These are phyloP conservation scores for Hordeum marinum DNA, from an alignment of 176 grass and related monocot species.

Conservation along the genomic window DNA sequence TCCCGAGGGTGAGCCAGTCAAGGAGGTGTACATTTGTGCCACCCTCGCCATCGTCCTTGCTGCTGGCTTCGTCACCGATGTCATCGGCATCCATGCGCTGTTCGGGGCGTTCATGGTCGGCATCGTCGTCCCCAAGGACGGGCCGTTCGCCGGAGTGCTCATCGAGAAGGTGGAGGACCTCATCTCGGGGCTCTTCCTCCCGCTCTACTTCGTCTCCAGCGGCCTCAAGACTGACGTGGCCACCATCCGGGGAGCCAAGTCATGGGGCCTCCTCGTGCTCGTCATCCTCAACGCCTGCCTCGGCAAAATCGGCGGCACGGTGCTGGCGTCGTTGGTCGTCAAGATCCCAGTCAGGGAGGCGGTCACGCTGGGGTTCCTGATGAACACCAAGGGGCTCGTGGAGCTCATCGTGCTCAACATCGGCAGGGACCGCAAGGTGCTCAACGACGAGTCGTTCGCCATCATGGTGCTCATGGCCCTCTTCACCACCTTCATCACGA, in stretches of 20 bases:
- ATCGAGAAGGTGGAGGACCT: slow-evolving; percentile 77
- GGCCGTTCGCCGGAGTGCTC: slow-evolving; percentile 53
- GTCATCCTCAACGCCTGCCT: slow-evolving; percentile 63
- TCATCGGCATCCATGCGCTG: slow-evolving; percentile 66
- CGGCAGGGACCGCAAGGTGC: slow-evolving; percentile 61
- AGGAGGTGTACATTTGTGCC: slow-evolving; percentile 56
- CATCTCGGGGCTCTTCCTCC: slow-evolving; percentile 67
- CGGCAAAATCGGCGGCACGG: slow-evolving; percentile 68
- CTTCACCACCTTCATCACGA: slow-evolving; percentile 81
- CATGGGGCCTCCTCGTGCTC: slow-evolving; percentile 60
- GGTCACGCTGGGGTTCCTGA: slow-evolving; percentile 54
- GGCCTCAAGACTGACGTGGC: slow-evolving; percentile 78
- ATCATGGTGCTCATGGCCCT: slow-evolving; percentile 85
- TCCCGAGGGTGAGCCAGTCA: slow-evolving; percentile 47
- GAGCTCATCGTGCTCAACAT: slow-evolving; percentile 91
- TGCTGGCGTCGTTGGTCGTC: slow-evolving; percentile 24
- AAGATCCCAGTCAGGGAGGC: slow-evolving; percentile 49
- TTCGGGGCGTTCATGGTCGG: slow-evolving; percentile 69
- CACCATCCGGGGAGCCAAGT: slow-evolving; percentile 59
- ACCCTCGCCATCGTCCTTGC: slow-evolving; percentile 57
- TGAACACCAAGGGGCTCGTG: slow-evolving; percentile 85
- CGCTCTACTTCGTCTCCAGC: slow-evolving; percentile 78
- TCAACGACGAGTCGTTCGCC: slow-evolving; percentile 71
- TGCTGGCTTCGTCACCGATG: slow-evolving; percentile 53
- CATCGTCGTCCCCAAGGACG: slow-evolving; percentile 64